Evolutionary conservation across 139 green algal species (phyloP), one percentile per base, ranked within the genome.

Genomic region (Coccomyxa sp.): DNA sequence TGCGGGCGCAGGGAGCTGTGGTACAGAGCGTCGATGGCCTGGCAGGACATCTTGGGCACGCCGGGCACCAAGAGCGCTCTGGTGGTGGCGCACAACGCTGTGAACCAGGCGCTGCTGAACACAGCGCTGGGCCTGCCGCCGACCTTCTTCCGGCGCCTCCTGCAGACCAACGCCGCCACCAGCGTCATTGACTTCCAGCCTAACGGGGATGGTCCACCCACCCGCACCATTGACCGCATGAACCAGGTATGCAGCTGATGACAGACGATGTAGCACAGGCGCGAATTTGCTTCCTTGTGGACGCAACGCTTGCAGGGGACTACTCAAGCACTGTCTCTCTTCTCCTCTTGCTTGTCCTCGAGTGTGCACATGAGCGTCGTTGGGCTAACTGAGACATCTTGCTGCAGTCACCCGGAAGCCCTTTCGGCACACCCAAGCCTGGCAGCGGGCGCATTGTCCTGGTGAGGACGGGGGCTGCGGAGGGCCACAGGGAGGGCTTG

Each of bases 41-140:
- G 95, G 95, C 87, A 91, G 55, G 54, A 83, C 22, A 86, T 98
- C 6, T 85, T 98, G 40, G 58, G 39, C 22, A 29, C n/a, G 39
- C 36, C 24, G 12, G 78, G 75, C 40, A 40, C 24, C 24, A 29
- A 41, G 38, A 86, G 77, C 82, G 64, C 82, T 16, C 91, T 98
- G 70, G 88, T 99, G 29, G 95, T 99, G 1, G 95, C 95, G 0
- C 95, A 99, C 86, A 99, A 99, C 78, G 94, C 95, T 27, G 92
- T 97, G 39, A 99, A 99, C 84, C 94, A 98, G 79, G 91, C 91
- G 2, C 82, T 98, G 40, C 78, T 98, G 8, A 88, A 75, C 29
- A 92, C 87, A 1, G 93, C 95, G 8, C 79, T 96, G 37, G 91
- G 92, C 27, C 76, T 98, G 68, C 84, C 88, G 8, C 88, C 91